A percentile compares a stretch with the other conserved stretches of the same genome.
Evolutionary conservation across 2,329 filamentous ascomycete genomes (phyloP).

Genomic region (Alternaria infectoria): DNA sequence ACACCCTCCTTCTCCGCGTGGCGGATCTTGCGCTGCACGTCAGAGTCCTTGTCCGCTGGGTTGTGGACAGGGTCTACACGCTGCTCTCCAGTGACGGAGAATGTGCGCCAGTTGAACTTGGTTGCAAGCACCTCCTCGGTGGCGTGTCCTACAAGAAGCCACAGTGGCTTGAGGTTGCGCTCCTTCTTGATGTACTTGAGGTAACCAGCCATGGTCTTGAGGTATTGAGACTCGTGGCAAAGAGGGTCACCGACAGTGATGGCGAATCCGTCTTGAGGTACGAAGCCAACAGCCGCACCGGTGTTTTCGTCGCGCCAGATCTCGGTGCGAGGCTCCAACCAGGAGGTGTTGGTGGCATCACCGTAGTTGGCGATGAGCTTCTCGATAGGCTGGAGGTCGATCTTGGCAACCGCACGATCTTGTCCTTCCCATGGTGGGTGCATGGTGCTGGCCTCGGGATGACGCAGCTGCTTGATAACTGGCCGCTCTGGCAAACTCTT

Average conservation of each 20-base stretch:
- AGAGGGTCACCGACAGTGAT: slow-evolving; percentile 88
- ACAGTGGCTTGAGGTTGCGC: slow-evolving; percentile 76
- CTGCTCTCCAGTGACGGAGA: slow-evolving; percentile 89
- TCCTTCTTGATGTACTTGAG: slow-evolving; percentile 76
- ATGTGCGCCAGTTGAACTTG: slow-evolving; percentile 83
- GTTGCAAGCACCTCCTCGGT: slow-evolving; percentile 80
- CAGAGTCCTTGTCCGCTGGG: slow-evolving; percentile 67
- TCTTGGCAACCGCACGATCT: slow-evolving; percentile 55
- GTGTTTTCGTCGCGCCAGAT: slow-evolving; percentile 82
- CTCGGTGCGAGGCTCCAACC: slow-evolving; percentile 86
- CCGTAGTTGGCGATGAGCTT: slow-evolving; percentile 95
- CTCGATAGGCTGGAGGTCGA: slow-evolving; percentile 74
- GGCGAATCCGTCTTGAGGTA: slow-evolving; percentile 76
- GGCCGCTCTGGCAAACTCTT: slow-evolving; percentile 78
- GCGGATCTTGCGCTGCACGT: slow-evolving; percentile 76
- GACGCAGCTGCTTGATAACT: slow-evolving; percentile 70
- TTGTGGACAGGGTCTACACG: slow-evolving; percentile 78
- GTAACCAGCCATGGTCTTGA: slow-evolving; percentile 74
- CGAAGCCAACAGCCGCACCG: slow-evolving; percentile 85
- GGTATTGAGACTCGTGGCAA: slow-evolving; percentile 79
- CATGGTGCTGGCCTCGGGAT: slow-evolving; percentile 85
- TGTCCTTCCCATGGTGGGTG: slow-evolving; percentile 67
- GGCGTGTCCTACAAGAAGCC: slow-evolving; percentile 83
- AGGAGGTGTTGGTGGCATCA: slow-evolving; percentile 91
- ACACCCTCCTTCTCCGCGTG: slow-evolving; percentile 84